Evolutionary conservation across 139 green algal species (phyloP).

Genomic region (Tetradesmus lagerheimii): DNA sequence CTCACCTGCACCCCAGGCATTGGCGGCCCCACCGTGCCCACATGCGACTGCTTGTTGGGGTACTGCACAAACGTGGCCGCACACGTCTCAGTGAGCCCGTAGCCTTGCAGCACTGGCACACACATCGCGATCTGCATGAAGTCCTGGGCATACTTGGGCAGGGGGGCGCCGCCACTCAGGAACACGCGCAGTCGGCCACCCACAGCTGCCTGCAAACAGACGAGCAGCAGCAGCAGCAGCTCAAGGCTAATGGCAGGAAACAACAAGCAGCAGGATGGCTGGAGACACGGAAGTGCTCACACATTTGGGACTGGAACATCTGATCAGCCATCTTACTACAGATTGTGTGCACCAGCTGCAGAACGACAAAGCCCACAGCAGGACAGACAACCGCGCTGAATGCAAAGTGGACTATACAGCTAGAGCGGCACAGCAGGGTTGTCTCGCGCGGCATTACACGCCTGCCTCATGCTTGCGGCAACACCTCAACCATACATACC

Average conservation of each 20-base stretch:
- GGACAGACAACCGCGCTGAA: too few relatives aligned
- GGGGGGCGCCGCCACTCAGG: slow-evolving; percentile 86
- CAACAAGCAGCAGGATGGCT: too few relatives aligned
- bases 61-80: slow-evolving; percentile 80
- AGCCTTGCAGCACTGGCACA: slow-evolving; percentile 84
- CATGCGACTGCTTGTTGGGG: slow-evolving; percentile 31
- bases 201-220: slow-evolving; percentile 58
- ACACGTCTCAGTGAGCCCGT: slow-evolving; percentile 93
- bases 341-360: too few relatives aligned
- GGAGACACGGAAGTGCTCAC: too few relatives aligned
- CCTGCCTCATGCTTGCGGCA: too few relatives aligned
- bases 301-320: too few relatives aligned
- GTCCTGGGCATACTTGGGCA: slow-evolving; percentile 87
- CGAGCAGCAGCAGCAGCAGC: slow-evolving; percentile 21
- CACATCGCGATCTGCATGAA: slow-evolving; percentile 88
- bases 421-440: too few relatives aligned
- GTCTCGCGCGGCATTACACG: too few relatives aligned
- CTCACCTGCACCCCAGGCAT: slow-evolving; percentile 73
- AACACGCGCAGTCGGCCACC: slow-evolving; percentile 75
- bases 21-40: slow-evolving; percentile 81
- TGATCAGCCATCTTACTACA: too few relatives aligned
- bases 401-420: too few relatives aligned
- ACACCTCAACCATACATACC: slow-evolving; percentile 6
- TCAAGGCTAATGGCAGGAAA: background rate
- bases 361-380: too few relatives aligned